phyloP scores from a whole-genome alignment of 2,329 filamentous ascomycete genomes.

The Fusarium redolens region DNA sequence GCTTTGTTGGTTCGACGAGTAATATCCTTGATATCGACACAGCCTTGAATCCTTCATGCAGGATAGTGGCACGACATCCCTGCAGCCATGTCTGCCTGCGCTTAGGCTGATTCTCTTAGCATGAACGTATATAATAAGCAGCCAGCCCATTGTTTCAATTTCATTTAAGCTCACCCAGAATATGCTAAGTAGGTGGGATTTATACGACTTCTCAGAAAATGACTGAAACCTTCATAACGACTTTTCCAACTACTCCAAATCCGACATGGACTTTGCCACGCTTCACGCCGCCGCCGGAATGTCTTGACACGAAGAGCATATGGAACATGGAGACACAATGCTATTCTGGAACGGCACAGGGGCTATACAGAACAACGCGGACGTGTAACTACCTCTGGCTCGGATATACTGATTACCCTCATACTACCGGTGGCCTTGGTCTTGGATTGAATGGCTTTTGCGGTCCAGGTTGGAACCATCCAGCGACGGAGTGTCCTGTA shows the following conservation, averaged over 20 bases:
- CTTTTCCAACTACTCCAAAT: not conserved
- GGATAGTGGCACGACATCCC: not conserved
- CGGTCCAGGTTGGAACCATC: accelerated
- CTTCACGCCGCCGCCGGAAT: slow-evolving; percentile 1
- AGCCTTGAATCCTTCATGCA: not conserved
- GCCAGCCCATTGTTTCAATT: accelerated
- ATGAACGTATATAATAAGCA: not conserved
- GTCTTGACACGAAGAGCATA: not conserved
- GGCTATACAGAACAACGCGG: not conserved
- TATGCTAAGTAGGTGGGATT: accelerated
- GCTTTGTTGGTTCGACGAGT: not conserved
- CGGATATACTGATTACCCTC: not conserved
- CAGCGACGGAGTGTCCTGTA: not conserved
- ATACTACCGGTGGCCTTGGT: accelerated
- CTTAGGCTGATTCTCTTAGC: not conserved
- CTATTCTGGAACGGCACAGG: not conserved
- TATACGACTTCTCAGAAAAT: not conserved
- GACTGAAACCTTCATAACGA: not conserved
- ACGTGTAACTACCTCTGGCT: not conserved
- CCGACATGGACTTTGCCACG: not conserved
- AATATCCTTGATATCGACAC: not conserved
- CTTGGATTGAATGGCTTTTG: not conserved
- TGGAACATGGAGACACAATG: not conserved
- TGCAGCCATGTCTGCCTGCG: not conserved
- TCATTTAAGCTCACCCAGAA: accelerated